phyloP scores from a whole-genome alignment of 2,329 filamentous ascomycete species.

The Colletotrichum acutatum region DNA sequence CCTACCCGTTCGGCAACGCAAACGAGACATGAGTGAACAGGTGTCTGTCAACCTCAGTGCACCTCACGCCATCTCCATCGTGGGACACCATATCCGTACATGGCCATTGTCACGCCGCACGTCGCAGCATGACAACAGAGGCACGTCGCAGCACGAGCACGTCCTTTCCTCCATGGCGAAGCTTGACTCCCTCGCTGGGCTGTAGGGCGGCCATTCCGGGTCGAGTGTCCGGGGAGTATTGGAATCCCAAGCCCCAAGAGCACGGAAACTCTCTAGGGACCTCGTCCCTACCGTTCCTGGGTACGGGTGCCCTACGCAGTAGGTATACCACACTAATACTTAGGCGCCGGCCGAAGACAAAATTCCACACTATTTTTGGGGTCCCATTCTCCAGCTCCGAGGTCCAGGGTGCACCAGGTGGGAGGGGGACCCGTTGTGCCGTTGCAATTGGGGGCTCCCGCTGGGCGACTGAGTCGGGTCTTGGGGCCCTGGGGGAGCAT shows the following conservation, averaged over 20 bases:
- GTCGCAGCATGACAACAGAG: conserved; percentile 12
- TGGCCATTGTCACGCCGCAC: background rate
- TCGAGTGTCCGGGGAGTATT: conserved; percentile 23
- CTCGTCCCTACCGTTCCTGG: conserved; percentile 20
- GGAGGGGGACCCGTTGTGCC: background rate
- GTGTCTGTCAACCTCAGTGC: background rate
- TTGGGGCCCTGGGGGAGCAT: background rate
- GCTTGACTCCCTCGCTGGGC: conserved; percentile 11
- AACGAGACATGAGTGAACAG: background rate
- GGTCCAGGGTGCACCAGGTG: conserved; percentile 5
- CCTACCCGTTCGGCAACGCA: background rate
- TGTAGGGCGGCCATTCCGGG: conserved; percentile 32
- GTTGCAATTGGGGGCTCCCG: background rate
- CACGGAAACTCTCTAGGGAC: conserved; percentile 18
- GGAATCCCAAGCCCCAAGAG: conserved; percentile 26
- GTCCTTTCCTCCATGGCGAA: background rate
- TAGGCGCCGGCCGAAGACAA: conserved; percentile 24
- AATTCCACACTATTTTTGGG: conserved; percentile 29
- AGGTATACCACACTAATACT: background rate
- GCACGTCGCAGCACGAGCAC: conserved; percentile 10
- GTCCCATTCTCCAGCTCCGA: conserved; percentile 7
- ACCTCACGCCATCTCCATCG: background rate
- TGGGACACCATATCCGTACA: background rate
- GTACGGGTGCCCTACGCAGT: background rate
- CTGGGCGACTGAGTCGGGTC: background rate